Evolutionary conservation across 306 rosid genomes (phyloP).

Genomic region (Mucuna pruriens): DNA sequence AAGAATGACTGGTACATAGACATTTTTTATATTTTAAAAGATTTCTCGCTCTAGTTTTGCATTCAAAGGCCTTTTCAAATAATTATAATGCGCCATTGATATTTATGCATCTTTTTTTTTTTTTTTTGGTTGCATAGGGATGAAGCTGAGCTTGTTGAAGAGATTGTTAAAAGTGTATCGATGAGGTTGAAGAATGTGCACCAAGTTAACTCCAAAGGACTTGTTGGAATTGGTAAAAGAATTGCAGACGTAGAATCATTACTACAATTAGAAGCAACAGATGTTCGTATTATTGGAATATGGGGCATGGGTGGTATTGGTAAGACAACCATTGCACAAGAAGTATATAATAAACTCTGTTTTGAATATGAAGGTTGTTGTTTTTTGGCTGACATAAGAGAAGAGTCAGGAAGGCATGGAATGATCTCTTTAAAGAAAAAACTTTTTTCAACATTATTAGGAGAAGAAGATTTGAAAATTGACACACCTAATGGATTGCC

Average conservation of each 20-base stretch:
- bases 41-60: too few species aligned
- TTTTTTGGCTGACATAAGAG: conserved; percentile 11
- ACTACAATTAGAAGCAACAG: neutral
- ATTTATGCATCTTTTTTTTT: too few species aligned
- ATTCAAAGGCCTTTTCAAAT: too few species aligned
- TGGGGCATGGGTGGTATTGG: conserved; percentile 30
- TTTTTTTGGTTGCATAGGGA: neutral
- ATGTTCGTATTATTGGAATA: conserved; percentile 25
- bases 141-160: conserved; percentile 2
- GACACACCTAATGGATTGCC: neutral
- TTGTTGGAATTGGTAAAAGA: conserved; percentile 2
- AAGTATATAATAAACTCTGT: neutral
- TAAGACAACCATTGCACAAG: conserved; percentile 1
- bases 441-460: too few species aligned
- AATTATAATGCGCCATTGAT: neutral
- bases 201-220: neutral
- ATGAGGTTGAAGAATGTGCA: neutral
- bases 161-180: neutral
- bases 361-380: neutral
- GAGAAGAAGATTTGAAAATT: neutral
- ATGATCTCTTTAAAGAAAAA: too few species aligned
- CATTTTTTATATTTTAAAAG: too few species aligned
- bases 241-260: conserved; percentile 27
- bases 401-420: neutral
- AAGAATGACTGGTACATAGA: too few species aligned